A percentile compares a stretch with the other conserved stretches of the same genome.
Conservation (phyloP, 2,329 filamentous ascomycete genomes). For the Paracoccidioides brasiliensis region DNA sequence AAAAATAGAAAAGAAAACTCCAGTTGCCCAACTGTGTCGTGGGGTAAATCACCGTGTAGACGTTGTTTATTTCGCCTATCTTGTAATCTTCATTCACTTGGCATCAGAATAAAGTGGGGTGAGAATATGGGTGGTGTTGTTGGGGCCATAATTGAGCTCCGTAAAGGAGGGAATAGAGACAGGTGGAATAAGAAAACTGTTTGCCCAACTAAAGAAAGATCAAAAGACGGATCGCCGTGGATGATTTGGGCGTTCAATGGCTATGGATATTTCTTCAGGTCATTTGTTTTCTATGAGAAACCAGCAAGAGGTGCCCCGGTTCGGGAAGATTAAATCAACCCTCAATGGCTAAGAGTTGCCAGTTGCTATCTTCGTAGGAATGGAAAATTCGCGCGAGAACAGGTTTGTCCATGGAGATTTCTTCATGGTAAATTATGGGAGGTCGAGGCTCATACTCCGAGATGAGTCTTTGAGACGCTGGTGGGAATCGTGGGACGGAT, state of each 20-base stretch:
- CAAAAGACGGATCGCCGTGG: background rate
- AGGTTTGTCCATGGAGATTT: conserved; percentile 8
- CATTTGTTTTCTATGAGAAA: background rate
- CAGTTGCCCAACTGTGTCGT: background rate
- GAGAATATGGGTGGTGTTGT: background rate
- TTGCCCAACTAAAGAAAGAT: background rate
- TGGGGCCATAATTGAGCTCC: background rate
- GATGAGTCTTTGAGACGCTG: background rate
- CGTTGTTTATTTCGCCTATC: background rate
- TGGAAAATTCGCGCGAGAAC: conserved; percentile 8
- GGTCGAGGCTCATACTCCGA: conserved; percentile 5
- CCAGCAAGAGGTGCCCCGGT: background rate
- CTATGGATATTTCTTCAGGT: background rate
- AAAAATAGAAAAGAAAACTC: background rate
- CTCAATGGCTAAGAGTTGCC: conserved; percentile 9
- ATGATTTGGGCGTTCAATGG: background rate
- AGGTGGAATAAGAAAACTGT: background rate
- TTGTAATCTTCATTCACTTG: conserved; percentile 1
- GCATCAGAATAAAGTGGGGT: background rate
- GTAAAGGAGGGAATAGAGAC: background rate
- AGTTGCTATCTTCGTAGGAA: conserved; percentile 5
- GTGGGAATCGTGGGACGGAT: conserved; percentile 3
- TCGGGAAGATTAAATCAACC: background rate
- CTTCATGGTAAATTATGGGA: conserved; percentile 4
- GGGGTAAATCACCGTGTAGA: background rate